phyloP scores from a whole-genome alignment of 805 yeast species.

The Wickerhamomyces bovis region DNA sequence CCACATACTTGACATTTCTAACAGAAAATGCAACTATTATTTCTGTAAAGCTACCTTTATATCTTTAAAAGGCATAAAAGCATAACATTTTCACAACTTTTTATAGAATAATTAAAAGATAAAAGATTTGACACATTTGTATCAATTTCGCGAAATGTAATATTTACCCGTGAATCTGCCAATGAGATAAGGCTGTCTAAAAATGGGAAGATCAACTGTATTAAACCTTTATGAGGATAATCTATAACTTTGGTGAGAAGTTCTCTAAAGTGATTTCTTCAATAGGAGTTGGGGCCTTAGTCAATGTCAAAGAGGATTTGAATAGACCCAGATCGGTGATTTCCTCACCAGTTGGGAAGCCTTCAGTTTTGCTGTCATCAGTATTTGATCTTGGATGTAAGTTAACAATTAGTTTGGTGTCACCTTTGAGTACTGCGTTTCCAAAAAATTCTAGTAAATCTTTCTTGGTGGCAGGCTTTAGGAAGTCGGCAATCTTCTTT shows the following conservation, averaged over 20 bases:
- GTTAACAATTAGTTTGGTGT: conserved; percentile 48
- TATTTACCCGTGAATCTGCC: not conserved
- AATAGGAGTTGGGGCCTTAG: conserved; percentile 58
- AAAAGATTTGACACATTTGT: not conserved
- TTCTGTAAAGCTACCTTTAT: too few relatives aligned
- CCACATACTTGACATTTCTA: not conserved
- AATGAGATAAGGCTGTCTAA: not conserved
- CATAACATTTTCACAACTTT: too few relatives aligned
- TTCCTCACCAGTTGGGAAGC: conserved; percentile 43
- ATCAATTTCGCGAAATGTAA: not conserved
- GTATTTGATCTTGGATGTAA: conserved; percentile 43
- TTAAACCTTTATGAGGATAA: not conserved
- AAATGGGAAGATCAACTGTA: not conserved
- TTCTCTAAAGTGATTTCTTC: conserved; percentile 23
- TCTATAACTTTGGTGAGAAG: conserved; percentile 16
- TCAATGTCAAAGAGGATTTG: conserved; percentile 46
- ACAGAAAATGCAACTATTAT: too few relatives aligned
- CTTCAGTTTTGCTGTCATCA: conserved; percentile 22
- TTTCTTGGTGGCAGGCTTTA: conserved; percentile 46
- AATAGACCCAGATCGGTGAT: conserved; percentile 46
- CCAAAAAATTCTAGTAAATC: conserved; percentile 55
- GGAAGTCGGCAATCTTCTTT: conserved; percentile 48
- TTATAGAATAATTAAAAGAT: too few relatives aligned
- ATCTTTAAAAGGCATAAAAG: too few relatives aligned
- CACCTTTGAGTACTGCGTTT: conserved; percentile 30